Evolutionary conservation across 441 rosid species (phyloP).

Genomic region (Aleurites moluccanus): DNA sequence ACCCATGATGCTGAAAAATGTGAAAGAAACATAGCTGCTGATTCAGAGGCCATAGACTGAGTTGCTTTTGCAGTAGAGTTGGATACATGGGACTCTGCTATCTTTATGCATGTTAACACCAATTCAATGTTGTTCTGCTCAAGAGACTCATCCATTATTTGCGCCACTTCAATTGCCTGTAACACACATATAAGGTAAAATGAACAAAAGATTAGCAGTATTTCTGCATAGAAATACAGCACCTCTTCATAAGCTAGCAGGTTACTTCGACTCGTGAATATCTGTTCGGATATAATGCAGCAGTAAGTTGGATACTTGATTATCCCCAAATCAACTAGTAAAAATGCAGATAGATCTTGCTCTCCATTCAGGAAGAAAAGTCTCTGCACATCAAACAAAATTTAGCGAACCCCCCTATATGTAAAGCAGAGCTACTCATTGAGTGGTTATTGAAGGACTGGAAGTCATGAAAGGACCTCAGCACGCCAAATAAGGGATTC

Average conservation of each 20-base stretch:
- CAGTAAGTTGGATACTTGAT: slow-evolving; percentile 74
- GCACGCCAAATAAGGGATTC: slow-evolving; percentile 78
- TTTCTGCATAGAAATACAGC: slow-evolving; percentile 27
- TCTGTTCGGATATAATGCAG: slow-evolving; percentile 59
- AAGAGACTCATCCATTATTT: slow-evolving; percentile 82
- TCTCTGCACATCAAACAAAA: slow-evolving; percentile 54
- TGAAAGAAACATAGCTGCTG: slow-evolving; percentile 35
- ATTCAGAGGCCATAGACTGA: slow-evolving; percentile 33
- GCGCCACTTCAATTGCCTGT: slow-evolving; percentile 94
- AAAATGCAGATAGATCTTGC: slow-evolving; percentile 79
- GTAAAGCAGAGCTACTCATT: background rate
- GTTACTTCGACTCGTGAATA: slow-evolving; percentile 48
- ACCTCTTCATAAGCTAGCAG: slow-evolving; percentile 96
- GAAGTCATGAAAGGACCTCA: slow-evolving; percentile 52
- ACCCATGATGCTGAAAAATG: slow-evolving; percentile 80
- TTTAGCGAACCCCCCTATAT: slow-evolving; percentile 11
- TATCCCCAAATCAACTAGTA: slow-evolving; percentile 78
- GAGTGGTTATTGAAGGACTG: slow-evolving; percentile 4
- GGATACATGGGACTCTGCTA: slow-evolving; percentile 57
- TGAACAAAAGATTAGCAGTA: slow-evolving; percentile 11
- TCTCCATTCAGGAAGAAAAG: slow-evolving; percentile 93
- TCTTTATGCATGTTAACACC: slow-evolving; percentile 59
- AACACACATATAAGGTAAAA: slow-evolving; percentile 29
- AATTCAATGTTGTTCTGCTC: slow-evolving; percentile 50
- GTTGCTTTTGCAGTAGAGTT: slow-evolving; percentile 30